phyloP scores from a whole-genome alignment of 2,329 filamentous ascomycete species.

The Alternaria sp. region DNA sequence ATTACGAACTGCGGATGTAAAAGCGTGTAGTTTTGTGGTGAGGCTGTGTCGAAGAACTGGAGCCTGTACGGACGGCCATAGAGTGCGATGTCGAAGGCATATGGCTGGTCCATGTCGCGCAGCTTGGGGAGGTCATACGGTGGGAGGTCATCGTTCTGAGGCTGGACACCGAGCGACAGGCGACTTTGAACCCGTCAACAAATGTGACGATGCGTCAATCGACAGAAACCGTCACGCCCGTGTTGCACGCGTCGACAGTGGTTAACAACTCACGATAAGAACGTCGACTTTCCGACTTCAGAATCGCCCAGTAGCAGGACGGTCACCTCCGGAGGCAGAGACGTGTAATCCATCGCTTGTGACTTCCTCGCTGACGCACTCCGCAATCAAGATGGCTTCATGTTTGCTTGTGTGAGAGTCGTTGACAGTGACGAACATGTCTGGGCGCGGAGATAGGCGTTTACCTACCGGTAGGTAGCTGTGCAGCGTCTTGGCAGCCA shows the following conservation, averaged over 20 bases:
- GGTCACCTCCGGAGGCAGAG: slow-evolving; percentile 40
- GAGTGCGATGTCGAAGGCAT: slow-evolving; percentile 66
- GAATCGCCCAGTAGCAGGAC: slow-evolving; percentile 67
- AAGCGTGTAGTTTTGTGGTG: slow-evolving; percentile 65
- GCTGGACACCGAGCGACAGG: slow-evolving; percentile 44
- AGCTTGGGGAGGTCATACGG: slow-evolving; percentile 55
- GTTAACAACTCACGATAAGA: slow-evolving; percentile 63
- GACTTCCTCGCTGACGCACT: slow-evolving; percentile 8
- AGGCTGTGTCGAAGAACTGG: slow-evolving; percentile 65
- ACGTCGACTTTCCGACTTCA: slow-evolving; percentile 69
- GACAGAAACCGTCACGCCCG: background rate
- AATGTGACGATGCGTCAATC: background rate
- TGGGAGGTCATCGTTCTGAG: slow-evolving; percentile 39
- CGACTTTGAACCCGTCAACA: slow-evolving; percentile 31
- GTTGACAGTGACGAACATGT: slow-evolving; percentile 1
- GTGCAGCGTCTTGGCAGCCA: slow-evolving; percentile 11
- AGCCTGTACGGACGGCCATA: slow-evolving; percentile 64
- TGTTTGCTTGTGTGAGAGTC: slow-evolving; percentile 17
- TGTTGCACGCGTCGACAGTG: slow-evolving; percentile 2
- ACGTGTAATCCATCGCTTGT: slow-evolving; percentile 31
- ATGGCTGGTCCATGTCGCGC: slow-evolving; percentile 66
- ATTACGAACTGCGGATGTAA: slow-evolving; percentile 64
- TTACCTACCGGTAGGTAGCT: no score
- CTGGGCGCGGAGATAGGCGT: slow-evolving; percentile 21
- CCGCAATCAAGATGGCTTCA: slow-evolving; percentile 23